Evolutionary conservation across 805 yeast species (phyloP).

Genomic region (Starmerella sirachaensis): DNA sequence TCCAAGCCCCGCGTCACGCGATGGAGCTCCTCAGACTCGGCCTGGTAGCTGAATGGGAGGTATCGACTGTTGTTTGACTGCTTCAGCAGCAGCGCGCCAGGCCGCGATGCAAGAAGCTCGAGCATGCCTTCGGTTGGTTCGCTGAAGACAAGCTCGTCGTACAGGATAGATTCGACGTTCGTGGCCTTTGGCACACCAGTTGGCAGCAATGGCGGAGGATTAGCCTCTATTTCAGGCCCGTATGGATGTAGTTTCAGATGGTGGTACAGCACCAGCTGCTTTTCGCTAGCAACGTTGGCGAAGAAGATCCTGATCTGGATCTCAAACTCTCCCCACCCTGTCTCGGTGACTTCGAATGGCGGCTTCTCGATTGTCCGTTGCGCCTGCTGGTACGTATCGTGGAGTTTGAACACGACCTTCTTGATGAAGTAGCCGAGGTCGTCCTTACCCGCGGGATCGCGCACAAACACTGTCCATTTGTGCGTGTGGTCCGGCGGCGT

Average conservation of each 20-base stretch:
- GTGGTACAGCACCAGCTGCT: constrained; percentile 74
- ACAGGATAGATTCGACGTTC: constrained; percentile 48
- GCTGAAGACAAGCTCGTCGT: constrained; percentile 85
- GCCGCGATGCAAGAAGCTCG: constrained; percentile 48
- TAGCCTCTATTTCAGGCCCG: constrained; percentile 27
- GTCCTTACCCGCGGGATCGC: constrained; percentile 59
- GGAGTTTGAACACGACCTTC: constrained; percentile 86
- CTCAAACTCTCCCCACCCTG: constrained; percentile 99
- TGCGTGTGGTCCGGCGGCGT: constrained; percentile 90
- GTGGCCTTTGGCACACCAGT: constrained; percentile 26
- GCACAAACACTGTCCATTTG: constrained; percentile 84
- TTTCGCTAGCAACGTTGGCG: constrained; percentile 76
- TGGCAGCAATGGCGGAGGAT: constrained; percentile 17
- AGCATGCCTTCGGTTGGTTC: constrained; percentile 91
- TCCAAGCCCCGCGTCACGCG: constrained; percentile 39
- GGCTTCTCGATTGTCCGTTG: constrained; percentile 79
- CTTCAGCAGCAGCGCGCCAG: constrained; percentile 30
- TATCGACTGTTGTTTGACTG: constrained; percentile 26
- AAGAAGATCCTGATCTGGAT: constrained; percentile 78
- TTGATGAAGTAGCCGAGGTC: constrained; percentile 74
- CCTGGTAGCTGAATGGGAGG: constrained; percentile 34
- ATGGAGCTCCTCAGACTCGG: constrained; percentile 55
- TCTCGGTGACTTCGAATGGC: constrained; percentile 89
- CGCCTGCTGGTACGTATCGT: constrained; percentile 83
- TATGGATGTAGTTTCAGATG: constrained; percentile 88